Evolutionary conservation across 768 basidiomycete species (phyloP), one percentile per base, ranked within the genome.

Genomic region (Vararia minispora): DNA sequence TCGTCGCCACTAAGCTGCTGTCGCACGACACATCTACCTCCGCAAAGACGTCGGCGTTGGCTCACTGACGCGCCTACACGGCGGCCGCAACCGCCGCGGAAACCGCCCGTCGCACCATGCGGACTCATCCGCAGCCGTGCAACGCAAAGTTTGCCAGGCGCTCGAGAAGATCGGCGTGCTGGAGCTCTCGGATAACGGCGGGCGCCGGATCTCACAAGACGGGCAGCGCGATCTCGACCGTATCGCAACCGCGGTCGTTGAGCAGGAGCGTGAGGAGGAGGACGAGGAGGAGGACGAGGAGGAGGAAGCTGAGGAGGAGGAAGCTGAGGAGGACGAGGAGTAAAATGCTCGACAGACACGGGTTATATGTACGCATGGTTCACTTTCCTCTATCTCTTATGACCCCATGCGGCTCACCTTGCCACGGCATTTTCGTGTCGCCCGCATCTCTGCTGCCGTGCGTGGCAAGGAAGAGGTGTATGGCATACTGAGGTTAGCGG

Each of bases 21-120:
- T 98, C 54, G 94, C 94, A 65, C 83, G 94, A 57, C 94, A 97
- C 80, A 95, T 97, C 65, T 98, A 99, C 76, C 85, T 99, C 61
- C 88, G 94, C 61, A 92, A 94, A 71, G 84, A 88, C 58, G 88
- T 92, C 53, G 91, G 91, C 54, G 77, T 94, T 48, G 91, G 90
- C 54, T 85, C 85, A 21, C 76, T 95, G 26, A 79, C 76, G 65
- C 98, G 95, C 74, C 83, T 97, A 28, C 91, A 98, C 67, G 95
- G 95, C 61, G 86, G 87, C 47, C 80, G 87, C 58, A 90, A 91
- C 69, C 74, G 89, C 55, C 86, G 95, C 45, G 95, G 95, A 36
- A 88, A 90, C 76, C 83, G 95, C 51, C 91, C 94, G 34, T 89
- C 88, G 46, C 91, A 94, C 70, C 94, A 97, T 67, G 79, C 74